These are phyloP conservation scores for Aschersonia sp. DNA, from an alignment of 2,329 filamentous ascomycete species.

Conservation along the genomic window DNA sequence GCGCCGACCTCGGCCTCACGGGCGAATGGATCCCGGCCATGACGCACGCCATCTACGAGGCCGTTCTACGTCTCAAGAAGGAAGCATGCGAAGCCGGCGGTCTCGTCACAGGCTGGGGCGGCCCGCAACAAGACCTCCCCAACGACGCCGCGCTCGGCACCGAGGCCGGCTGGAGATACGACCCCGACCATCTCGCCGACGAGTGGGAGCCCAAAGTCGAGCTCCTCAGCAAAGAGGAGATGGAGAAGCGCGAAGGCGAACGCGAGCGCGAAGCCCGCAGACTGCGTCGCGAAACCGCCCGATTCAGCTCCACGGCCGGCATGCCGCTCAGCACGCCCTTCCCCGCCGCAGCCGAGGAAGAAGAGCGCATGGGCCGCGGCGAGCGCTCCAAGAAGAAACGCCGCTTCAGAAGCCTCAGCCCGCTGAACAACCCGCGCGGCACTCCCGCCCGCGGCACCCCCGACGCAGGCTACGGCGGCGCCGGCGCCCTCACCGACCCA, in stretches of 20 bases:
- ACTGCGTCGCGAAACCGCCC: constrained; percentile 76
- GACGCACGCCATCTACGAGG: constrained; percentile 94
- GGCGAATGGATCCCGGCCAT: constrained; percentile 93
- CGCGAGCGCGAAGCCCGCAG: constrained; percentile 81
- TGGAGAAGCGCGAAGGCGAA: constrained; percentile 92
- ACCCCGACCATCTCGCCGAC: constrained; percentile 75
- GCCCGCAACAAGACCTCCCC: constrained; percentile 50
- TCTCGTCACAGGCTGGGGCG: constrained; percentile 60
- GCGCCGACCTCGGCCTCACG: constrained; percentile 74
- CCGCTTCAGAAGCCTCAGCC: constrained; percentile 78
- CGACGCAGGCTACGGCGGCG: constrained; percentile 60
- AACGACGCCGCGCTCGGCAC: constrained; percentile 76
- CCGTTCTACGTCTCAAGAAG: constrained; percentile 84
- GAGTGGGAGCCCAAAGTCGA: constrained; percentile 79
- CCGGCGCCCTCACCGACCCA: constrained; percentile 54
- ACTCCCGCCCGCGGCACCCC: constrained; percentile 68
- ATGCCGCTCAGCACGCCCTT: constrained; percentile 54
- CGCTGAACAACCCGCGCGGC: constrained; percentile 47
- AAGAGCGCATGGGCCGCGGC: constrained; percentile 82
- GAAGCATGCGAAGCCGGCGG: constrained; percentile 89
- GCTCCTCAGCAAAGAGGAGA: constrained; percentile 80
- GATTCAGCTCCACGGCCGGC: constrained; percentile 76
- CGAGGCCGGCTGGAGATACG: constrained; percentile 89
- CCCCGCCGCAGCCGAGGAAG: constrained; percentile 33
- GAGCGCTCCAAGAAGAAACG: constrained; percentile 94